Percentiles rank a stretch among this genome's conserved stretches.
Conservation (phyloP, 2,329 filamentous ascomycete genomes). For the Colletotrichum kahawae region DNA sequence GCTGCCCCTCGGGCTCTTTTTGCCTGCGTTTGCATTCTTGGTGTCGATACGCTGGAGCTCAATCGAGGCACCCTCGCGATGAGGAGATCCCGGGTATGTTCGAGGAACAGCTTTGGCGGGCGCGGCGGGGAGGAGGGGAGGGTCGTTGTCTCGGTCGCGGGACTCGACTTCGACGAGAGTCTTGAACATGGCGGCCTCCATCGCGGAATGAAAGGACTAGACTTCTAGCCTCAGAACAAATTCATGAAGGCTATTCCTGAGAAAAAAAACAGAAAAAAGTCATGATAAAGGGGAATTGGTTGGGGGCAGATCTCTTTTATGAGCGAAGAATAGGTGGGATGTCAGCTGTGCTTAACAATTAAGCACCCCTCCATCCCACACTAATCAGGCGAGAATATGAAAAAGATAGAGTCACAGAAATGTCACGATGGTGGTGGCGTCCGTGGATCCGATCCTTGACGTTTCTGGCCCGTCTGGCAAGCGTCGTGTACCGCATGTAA, state of each 20-base stretch:
- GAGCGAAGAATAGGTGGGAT: background rate
- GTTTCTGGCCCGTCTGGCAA: background rate
- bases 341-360: background rate
- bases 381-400: background rate
- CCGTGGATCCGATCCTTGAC: background rate
- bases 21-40: background rate
- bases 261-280: background rate
- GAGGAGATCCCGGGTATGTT: conserved; percentile 42
- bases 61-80: conserved; percentile 30
- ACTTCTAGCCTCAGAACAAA: background rate
- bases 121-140: conserved; percentile 26
- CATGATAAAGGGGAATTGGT: background rate
- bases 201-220: conserved; percentile 15
- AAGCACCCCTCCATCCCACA: background rate
- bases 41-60: conserved; percentile 31
- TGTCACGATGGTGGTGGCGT: background rate
- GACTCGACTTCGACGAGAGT: conserved; percentile 37
- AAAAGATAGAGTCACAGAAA: background rate
- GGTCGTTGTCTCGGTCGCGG: conserved; percentile 13
- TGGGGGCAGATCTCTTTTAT: background rate
- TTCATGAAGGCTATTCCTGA: background rate
- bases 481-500: background rate
- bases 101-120: conserved; percentile 43
- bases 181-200: conserved; percentile 38
- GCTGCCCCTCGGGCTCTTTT: background rate